Evolutionary conservation across 441 rosid genomes (phyloP).

Genomic region (Croton setiger): DNA sequence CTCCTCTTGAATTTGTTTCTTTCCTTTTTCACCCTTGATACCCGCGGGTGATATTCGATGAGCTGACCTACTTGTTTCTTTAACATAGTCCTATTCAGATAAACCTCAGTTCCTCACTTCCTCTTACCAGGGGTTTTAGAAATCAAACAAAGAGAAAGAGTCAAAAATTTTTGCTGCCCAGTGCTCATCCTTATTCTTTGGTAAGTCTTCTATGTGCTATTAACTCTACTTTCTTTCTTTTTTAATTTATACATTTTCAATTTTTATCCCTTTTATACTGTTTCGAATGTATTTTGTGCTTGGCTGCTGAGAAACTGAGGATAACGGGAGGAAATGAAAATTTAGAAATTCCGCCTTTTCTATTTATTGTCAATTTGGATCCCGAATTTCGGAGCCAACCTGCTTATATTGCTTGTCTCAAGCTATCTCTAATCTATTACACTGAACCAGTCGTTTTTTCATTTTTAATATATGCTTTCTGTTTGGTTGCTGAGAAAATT

Average conservation of each 20-base stretch:
- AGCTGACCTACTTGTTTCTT: conserved; percentile 17
- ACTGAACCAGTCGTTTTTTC: neutral
- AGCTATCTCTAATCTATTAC: no score
- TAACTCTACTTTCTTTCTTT: neutral
- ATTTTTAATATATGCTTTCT: neutral
- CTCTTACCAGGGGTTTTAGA: conserved; percentile 32
- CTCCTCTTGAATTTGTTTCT: neutral
- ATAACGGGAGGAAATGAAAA: conserved; percentile 5
- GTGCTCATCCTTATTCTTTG: neutral
- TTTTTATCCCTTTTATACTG: neutral
- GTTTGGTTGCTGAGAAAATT: conserved; percentile 18
- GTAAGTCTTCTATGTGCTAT: neutral
- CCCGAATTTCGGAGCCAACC: no score
- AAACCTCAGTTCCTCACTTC: conserved; percentile 25
- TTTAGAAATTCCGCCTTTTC: no score
- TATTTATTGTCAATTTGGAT: no score
- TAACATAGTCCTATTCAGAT: conserved; percentile 13
- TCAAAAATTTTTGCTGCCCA: conserved; percentile 11
- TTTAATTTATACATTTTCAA: neutral
- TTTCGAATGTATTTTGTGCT: neutral
- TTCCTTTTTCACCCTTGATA: neutral
- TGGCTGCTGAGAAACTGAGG: conserved; percentile 16
- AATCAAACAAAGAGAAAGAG: no score
- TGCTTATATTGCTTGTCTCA: no score
- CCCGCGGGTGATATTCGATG: conserved; percentile 16